These are phyloP conservation scores for Cladosporium cucumerinum DNA, from an alignment of 2,329 filamentous ascomycete genomes.

Conservation along the genomic window DNA sequence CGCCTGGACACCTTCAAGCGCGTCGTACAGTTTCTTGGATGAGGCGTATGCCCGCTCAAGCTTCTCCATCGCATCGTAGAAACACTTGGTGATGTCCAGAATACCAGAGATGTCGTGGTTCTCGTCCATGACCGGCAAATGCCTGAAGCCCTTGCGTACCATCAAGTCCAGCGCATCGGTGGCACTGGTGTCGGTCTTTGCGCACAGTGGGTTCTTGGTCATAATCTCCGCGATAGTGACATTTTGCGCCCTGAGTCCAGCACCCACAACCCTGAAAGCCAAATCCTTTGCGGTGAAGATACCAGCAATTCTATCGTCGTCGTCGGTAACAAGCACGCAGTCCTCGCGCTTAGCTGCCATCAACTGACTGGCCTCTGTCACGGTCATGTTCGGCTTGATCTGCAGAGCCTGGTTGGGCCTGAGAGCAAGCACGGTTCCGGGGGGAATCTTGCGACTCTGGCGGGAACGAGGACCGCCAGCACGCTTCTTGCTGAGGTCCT, in stretches of 20 bases:
- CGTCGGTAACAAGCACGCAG: slow-evolving; percentile 94
- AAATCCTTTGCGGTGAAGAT: slow-evolving; percentile 99
- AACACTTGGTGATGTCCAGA: slow-evolving; percentile 98
- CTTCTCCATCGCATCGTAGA: slow-evolving; percentile 99
- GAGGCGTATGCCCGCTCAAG: slow-evolving; percentile 95
- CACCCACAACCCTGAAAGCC: slow-evolving; percentile 92
- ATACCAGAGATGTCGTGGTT: slow-evolving; percentile 99
- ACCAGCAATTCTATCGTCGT: slow-evolving; percentile 94
- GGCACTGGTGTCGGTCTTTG: slow-evolving; percentile 93
- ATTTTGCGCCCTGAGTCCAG: slow-evolving; percentile 80
- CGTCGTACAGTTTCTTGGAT: slow-evolving; percentile 96
- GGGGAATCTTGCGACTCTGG: slow-evolving; percentile 87
- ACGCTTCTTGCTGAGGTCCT: slow-evolving; percentile 96
- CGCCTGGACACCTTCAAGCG: slow-evolving; percentile 93
- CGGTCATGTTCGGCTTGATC: slow-evolving; percentile 92
- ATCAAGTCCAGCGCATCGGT: slow-evolving; percentile 96
- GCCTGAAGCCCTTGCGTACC: slow-evolving; percentile 96
- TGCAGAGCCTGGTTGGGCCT: slow-evolving; percentile 94
- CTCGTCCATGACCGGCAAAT: slow-evolving; percentile 98
- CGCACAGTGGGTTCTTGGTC: slow-evolving; percentile 98
- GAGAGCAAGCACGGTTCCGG: slow-evolving; percentile 90
- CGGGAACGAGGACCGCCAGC: slow-evolving; percentile 72
- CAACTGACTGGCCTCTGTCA: slow-evolving; percentile 92
- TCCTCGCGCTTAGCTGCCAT: slow-evolving; percentile 99
- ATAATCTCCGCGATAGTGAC: slow-evolving; percentile 97